Evolutionary conservation across 176 grass and related monocot species (phyloP).

Genomic region (Carex kokanica): DNA sequence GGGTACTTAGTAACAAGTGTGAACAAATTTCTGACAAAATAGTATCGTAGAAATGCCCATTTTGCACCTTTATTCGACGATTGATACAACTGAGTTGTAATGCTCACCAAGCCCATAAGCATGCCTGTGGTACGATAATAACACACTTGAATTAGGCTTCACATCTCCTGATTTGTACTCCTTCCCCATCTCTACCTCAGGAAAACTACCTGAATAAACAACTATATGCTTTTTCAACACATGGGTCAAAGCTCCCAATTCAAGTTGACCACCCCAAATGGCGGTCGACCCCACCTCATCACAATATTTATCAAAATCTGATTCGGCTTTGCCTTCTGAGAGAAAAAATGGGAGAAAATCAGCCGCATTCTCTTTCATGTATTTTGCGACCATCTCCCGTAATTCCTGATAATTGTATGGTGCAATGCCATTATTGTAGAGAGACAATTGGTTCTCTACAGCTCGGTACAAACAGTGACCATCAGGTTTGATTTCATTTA

Average conservation of each 20-base stretch:
- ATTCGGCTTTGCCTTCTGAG: slow-evolving; percentile 67
- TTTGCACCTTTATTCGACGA: not conserved
- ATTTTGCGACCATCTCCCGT: slow-evolving; percentile 64
- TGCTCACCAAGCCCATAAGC: slow-evolving; percentile 96
- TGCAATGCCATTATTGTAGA: slow-evolving; percentile 36
- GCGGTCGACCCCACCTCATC: slow-evolving; percentile 67
- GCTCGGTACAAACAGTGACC: slow-evolving; percentile 95
- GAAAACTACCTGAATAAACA: slow-evolving; percentile 84
- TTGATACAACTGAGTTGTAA: slow-evolving; percentile 78
- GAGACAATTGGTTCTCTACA: slow-evolving; percentile 74
- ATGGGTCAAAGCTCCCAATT: slow-evolving; percentile 78
- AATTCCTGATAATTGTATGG: slow-evolving; percentile 63
- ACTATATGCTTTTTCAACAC: slow-evolving; percentile 81
- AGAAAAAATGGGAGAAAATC: slow-evolving; percentile 90
- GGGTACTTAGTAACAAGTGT: not conserved
- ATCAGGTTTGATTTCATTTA: slow-evolving; percentile 90
- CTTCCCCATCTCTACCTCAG: slow-evolving; percentile 96
- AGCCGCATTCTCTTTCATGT: slow-evolving; percentile 58
- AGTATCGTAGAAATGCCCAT: slow-evolving; percentile 20
- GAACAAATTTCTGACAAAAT: slow-evolving; percentile 16
- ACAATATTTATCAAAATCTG: slow-evolving; percentile 72
- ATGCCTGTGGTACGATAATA: slow-evolving; percentile 83
- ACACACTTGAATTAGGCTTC: slow-evolving; percentile 40
- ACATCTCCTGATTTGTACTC: slow-evolving; percentile 58
- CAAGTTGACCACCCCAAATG: slow-evolving; percentile 90